These are phyloP conservation scores for Pseudogymnoascus sp. DNA, from an alignment of 2,329 filamentous ascomycete genomes.

Conservation along the genomic window DNA sequence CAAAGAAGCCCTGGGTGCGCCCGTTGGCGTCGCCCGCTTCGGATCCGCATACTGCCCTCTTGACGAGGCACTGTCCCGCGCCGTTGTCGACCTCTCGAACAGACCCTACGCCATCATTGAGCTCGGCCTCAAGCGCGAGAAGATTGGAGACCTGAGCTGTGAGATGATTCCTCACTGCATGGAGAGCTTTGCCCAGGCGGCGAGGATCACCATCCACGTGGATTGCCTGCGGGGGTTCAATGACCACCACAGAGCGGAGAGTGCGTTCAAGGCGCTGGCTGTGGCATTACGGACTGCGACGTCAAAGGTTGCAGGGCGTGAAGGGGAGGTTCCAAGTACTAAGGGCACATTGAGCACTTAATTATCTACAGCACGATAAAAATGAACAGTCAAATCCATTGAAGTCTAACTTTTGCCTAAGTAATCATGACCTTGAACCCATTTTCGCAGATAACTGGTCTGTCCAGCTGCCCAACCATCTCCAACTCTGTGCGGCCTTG, in stretches of 20 bases:
- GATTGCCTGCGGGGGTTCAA: slow-evolving; percentile 86
- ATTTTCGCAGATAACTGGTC: slow-evolving; percentile 16
- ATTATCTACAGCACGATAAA: neutral
- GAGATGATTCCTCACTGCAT: slow-evolving; percentile 98
- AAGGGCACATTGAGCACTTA: slow-evolving; percentile 77
- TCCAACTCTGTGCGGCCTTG: slow-evolving; percentile 51
- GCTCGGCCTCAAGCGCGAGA: slow-evolving; percentile 79
- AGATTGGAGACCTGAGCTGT: slow-evolving; percentile 83
- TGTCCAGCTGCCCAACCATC: slow-evolving; percentile 66
- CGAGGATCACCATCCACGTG: slow-evolving; percentile 88
- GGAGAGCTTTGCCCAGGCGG: slow-evolving; percentile 86
- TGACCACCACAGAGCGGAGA: slow-evolving; percentile 94
- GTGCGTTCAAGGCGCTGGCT: slow-evolving; percentile 92
- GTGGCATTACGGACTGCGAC: slow-evolving; percentile 77
- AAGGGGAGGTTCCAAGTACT: slow-evolving; percentile 90
- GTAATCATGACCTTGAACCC: neutral
- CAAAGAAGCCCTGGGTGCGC: slow-evolving; percentile 67
- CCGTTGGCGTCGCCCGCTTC: slow-evolving; percentile 79
- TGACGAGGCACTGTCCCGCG: slow-evolving; percentile 88
- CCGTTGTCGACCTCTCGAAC: slow-evolving; percentile 91
- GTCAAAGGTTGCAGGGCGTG: slow-evolving; percentile 65
- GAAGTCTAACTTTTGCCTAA: neutral
- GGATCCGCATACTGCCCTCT: slow-evolving; percentile 88
- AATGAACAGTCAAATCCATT: neutral
- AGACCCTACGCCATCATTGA: slow-evolving; percentile 80